Evolutionary conservation across 2,329 filamentous ascomycete genomes (phyloP), one percentile per base, ranked within the genome.

Genomic region (Ascochyta lentis): DNA sequence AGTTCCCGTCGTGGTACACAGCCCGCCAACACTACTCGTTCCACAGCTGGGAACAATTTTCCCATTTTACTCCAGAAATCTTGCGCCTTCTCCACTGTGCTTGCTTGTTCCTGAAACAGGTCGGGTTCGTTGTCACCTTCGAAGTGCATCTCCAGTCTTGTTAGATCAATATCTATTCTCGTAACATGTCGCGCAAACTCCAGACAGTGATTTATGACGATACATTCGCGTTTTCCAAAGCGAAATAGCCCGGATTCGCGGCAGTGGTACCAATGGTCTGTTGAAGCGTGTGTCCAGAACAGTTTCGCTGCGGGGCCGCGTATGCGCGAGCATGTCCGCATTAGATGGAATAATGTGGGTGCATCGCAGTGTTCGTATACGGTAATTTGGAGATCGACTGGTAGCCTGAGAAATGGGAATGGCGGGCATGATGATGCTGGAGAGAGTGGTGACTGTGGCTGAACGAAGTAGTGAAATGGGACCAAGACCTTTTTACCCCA

Each of bases 311-410:
- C 24, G 19, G 39, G 16, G 8, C 34, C 10, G 10, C 54, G 54
- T 33, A 49, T 45, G 7, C 19, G 44, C 34, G 44, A 45, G 34
- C 54, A 57, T 24, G 54, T 57, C 9, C 31, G 49, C 49, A 53
- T 53, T 0, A 57, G 34, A 5, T 49, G 44, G 6, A 52, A 57
- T 8, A 57, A 29, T 4, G 49, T 57, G 12, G 49, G 41, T 19
- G 16, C 19, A 29, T 57, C 49, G 45, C 63, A 64, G 26, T 49
- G 54, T 22, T 49, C 47, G 56, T 64, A 68, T 35, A 70, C 63
- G 12, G 62, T 54, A 54, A 66, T 59, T 42, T 68, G 65, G 26
- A 69, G 52, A 41, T 70, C 67, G 45, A 61, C 43, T 7, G 65
- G 67, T 5, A 70, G 62, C 39, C 51, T 58, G 16, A 69, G 34